Evolutionary conservation across 306 rosid genomes (phyloP).

Genomic region (Rubus idaeus): DNA sequence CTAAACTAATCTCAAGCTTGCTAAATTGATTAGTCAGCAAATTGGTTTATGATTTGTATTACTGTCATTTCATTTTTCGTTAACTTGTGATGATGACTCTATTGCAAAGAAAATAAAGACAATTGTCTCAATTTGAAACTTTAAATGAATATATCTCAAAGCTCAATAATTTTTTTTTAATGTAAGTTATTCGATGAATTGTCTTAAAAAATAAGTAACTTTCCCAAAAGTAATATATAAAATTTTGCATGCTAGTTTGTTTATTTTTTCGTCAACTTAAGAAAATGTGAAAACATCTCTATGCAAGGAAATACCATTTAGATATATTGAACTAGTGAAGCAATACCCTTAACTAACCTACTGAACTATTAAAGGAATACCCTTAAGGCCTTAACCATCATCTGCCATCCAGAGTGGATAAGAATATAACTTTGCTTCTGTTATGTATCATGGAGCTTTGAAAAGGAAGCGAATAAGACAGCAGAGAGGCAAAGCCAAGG

Average conservation of each 20-base stretch:
- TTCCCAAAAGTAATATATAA: too few species aligned
- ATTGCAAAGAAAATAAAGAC: neutral
- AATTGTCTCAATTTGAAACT: neutral
- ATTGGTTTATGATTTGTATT: neutral
- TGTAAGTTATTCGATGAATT: neutral
- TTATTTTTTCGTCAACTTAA: too few species aligned
- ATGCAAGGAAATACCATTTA: neutral
- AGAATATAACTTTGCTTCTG: constrained; percentile 1
- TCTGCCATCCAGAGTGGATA: neutral
- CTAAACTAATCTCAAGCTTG: neutral
- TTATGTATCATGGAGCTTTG: constrained; percentile 10
- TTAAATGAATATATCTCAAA: neutral
- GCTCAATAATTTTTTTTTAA: neutral
- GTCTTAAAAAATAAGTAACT: neutral
- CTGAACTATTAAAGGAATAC: neutral
- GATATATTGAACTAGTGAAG: neutral
- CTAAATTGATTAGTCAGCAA: neutral
- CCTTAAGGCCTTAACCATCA: neutral
- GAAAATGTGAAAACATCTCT: neutral
- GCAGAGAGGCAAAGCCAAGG: constrained; percentile 10
- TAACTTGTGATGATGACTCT: neutral
- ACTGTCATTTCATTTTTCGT: too few species aligned
- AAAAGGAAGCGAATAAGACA: constrained; percentile 42
- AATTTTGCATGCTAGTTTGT: too few species aligned
- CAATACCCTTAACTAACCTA: neutral